These are phyloP conservation scores for Choanephora cucurbitarum DNA, from an alignment of 371 early-diverging fungal genomes.

Conservation along the genomic window DNA sequence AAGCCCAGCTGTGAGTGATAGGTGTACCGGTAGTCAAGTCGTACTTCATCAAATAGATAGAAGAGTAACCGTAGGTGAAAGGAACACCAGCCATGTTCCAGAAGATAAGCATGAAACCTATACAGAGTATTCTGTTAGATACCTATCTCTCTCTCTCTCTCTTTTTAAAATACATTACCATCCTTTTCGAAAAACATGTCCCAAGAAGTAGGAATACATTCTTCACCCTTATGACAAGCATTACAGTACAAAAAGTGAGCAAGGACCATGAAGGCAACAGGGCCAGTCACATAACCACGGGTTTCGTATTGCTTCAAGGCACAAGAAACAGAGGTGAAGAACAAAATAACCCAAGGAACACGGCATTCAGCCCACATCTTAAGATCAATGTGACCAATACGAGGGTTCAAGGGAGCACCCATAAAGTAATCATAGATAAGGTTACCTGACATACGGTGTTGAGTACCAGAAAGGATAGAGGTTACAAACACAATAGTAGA, in stretches of 20 bases:
- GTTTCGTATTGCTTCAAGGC: conserved; percentile 72
- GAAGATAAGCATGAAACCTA: conserved; percentile 64
- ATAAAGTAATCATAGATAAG: conserved; percentile 79
- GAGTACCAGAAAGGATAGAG: conserved; percentile 35
- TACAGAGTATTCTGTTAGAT: no score
- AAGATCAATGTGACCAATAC: conserved; percentile 73
- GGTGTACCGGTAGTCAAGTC: conserved; percentile 40
- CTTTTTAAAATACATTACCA: conserved; percentile 45
- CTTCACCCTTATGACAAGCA: conserved; percentile 78
- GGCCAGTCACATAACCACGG: conserved; percentile 62
- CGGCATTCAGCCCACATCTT: conserved; percentile 88
- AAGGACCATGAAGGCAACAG: conserved; percentile 72
- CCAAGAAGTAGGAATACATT: conserved; percentile 77
- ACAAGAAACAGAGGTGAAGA: conserved; percentile 66
- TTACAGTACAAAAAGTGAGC: conserved; percentile 75
- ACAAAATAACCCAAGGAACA: conserved; percentile 75
- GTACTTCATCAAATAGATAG: conserved; percentile 55
- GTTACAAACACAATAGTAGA: conserved; percentile 46
- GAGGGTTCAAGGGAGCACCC: conserved; percentile 78
- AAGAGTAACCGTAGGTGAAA: conserved; percentile 61
- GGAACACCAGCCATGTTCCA: conserved; percentile 67
- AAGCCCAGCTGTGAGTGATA: conserved; percentile 43
- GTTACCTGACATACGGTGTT: conserved; percentile 74
- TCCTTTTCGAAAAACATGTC: conserved; percentile 65
- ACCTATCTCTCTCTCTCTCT: not conserved